Evolutionary conservation across 306 rosid genomes (phyloP), one percentile per base, ranked within the genome.

Genomic region (Phaseolus lunatus): DNA sequence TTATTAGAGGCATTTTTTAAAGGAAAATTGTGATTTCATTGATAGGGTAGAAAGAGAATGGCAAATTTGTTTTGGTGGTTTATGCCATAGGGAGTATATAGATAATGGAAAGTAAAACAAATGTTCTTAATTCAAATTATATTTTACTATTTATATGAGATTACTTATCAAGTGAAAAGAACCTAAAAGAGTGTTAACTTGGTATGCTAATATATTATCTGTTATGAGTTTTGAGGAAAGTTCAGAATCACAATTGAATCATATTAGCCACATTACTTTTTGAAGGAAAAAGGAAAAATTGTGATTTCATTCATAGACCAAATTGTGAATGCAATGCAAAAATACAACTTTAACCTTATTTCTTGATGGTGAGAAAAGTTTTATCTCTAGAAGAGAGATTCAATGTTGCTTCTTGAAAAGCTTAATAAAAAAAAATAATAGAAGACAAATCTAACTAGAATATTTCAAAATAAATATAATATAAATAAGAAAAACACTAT

Each of bases 121-220:
- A 43, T 67, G 41, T 54, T 24, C 0, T 24, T 31, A 20, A 47
- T 33, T 63, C 37, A 7, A 5, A 75, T 18, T 47, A 62, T 64
- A 3, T 47, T 33, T 48, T 64, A 76, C 72, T 61, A 11, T 59
- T 44, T 44, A 26, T 16, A 29, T 29, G 67, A 61, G 43, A 61
- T 29, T 58, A n/a, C 39, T 58, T 26, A 6, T 29, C 43, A 16
- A 61, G 29, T 61, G 43, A 7, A 14, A 29, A 5, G 1, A 26
- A 58, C 24, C 13, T 7, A 27, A 29, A 15, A 58, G 27, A 27
- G 16, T 15, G 41, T 2, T 5, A 59, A 10, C 19, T 27, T 12
- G 0, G 1, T 6, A 27, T 49, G 23, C 11, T 14, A 5, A 13
- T 12, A 27, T 13, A 59, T 59, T 61, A 6, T 59, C 41, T 27